Base-by-base conservation (phyloP, 108 stramenopile genomes). In the Cyclotella cryptica region DNA sequence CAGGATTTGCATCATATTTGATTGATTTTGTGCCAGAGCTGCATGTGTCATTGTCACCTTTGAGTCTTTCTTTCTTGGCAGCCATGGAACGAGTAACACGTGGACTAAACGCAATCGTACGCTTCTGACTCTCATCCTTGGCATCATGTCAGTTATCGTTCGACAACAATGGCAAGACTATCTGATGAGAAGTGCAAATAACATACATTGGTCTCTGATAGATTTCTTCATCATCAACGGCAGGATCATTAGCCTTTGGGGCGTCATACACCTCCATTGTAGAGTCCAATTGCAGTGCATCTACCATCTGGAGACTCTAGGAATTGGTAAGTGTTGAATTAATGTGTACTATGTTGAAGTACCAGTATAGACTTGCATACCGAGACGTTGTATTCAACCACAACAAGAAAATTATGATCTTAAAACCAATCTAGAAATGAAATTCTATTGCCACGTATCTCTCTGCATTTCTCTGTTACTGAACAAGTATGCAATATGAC, bases 221-320 rank as follows among this genome's bases (percentile, higher is more conserved):
- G 51, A 11, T 44, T 29, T 52, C 52, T 30, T 30, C 66, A 22
- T 51, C 54, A 22, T 24, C 64, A 13, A 14, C 47, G 14, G 42
- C 71, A 17, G 52, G 71, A 44, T 28, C 46, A 26, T 43, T 66
- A 21, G 58, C 43, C 9, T 72, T 45, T 0, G 52, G 14, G 17
- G 26, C 45, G 46, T 52, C 63, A 3, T 2, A 90, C 71, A 0
- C 60, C 84, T 44, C 86, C 82, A 54, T 88, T 72, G 14, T 61
- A 41, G 10, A 73, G 52, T 22, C 85, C 85, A 30, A 96, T 67
- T 27, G 91, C 95, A 27, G 93, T 53, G 40, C 64, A 71, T 42
- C 87, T 71, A 22, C 95, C 95, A 81, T 91, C 91, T 14, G 95
- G 91, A 58, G n/a, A n/a, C 54, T 55, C n/a, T n/a, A n/a, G n/a